Evolutionary conservation across 306 rosid species (phyloP).

Genomic region (Acacia acuminata): DNA sequence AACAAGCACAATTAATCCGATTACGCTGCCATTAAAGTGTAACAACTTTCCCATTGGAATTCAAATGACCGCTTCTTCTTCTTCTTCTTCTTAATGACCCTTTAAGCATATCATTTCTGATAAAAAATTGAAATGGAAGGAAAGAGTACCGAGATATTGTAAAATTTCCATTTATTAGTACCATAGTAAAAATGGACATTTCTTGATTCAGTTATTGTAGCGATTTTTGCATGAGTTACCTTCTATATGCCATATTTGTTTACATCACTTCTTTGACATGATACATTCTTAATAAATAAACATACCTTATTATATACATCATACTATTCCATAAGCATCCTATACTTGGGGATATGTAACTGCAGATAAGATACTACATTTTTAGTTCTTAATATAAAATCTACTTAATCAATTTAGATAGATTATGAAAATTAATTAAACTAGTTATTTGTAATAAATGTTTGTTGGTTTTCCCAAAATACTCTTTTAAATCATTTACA

Average conservation of each 20-base stretch:
- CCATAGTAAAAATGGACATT: constrained; percentile 18
- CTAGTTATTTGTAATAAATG: no score
- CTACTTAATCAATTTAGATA: no score
- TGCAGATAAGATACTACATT: no score
- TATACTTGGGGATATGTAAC: background rate
- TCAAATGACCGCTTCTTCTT: constrained; percentile 4
- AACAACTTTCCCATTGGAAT: constrained; percentile 26
- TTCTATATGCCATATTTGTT: constrained; percentile 44
- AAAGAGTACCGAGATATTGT: background rate
- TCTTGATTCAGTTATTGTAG: constrained; percentile 27
- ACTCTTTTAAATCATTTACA: no score
- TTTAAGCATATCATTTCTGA: background rate
- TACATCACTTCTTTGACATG: constrained; percentile 28
- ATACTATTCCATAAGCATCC: background rate
- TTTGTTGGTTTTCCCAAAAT: no score
- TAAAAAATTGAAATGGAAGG: constrained; percentile 11
- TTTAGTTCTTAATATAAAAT: no score
- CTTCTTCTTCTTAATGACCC: background rate
- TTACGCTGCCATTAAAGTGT: constrained; percentile 1
- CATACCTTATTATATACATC: no score
- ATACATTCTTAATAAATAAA: constrained; percentile 18
- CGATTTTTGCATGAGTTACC: constrained; percentile 54
- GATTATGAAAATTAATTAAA: no score
- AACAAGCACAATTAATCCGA: constrained; percentile 29
- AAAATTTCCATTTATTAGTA: constrained; percentile 17